Conservation (phyloP, 169 alveolate genomes). For the Plasmodium cynomolgi region DNA sequence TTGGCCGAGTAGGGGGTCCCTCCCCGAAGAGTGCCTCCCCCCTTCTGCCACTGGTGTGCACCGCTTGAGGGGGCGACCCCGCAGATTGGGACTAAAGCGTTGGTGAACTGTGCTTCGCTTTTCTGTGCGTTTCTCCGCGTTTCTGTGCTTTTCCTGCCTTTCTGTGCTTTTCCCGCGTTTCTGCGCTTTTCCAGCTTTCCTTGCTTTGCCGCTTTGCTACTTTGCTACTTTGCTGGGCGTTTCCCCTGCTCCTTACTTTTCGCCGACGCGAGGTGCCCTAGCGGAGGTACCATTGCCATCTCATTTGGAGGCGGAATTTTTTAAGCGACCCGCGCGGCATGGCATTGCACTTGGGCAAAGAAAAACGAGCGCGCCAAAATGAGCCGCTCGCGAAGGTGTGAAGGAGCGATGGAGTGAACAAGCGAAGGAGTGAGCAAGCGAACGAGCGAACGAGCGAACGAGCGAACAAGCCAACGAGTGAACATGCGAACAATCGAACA, state of each 20-base stretch:
- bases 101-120: background rate
- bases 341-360: background rate
- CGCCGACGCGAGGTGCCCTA: background rate
- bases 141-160: background rate
- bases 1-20: background rate
- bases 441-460: too few relatives aligned
- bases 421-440: too few relatives aligned
- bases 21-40: background rate
- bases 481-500: too few relatives aligned
- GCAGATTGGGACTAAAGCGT: too few relatives aligned
- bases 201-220: background rate
- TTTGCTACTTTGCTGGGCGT: too few relatives aligned
- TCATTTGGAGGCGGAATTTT: background rate
- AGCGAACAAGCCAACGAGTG: background rate
- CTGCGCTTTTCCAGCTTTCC: background rate
- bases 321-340: background rate
- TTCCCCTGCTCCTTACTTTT: too few relatives aligned
- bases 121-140: background rate
- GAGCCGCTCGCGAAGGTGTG: too few relatives aligned
- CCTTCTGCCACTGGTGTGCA: background rate
- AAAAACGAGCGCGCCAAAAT: background rate
- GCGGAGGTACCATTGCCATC: background rate
- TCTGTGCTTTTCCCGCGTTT: background rate
- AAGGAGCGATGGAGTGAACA: too few relatives aligned
- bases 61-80: background rate